Percentiles rank a stretch among this genome's conserved stretches.
phyloP scores from a whole-genome alignment of 2,329 filamentous ascomycete species.

The Mariannaea elegans region DNA sequence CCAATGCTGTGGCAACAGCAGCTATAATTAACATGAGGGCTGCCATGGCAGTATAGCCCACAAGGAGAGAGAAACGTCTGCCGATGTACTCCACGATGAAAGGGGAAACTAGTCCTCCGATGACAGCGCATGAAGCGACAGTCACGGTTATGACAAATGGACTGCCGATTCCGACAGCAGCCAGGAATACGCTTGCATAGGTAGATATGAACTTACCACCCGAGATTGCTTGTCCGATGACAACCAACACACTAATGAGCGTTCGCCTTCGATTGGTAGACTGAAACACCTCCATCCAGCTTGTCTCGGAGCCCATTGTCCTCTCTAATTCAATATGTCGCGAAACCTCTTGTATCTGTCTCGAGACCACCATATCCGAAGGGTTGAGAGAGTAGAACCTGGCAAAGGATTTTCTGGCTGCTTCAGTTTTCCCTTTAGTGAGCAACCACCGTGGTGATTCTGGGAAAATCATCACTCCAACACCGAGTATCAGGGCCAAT shows the following conservation, averaged over 20 bases:
- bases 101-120: too few species aligned
- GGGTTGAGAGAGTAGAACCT: neutral
- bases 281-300: too few species aligned
- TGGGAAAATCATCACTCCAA: neutral
- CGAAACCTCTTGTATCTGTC: neutral
- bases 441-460: slow-evolving; percentile 13
- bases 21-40: slow-evolving; percentile 10
- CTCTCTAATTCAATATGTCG: neutral
- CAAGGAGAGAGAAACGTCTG: neutral
- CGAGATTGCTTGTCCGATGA: too few species aligned
- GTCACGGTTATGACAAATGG: too few species aligned
- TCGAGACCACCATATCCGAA: neutral
- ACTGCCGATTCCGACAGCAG: too few species aligned
- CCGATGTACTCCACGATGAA: slow-evolving; percentile 10
- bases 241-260: too few species aligned
- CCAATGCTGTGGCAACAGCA: neutral
- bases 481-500: neutral
- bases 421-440: neutral
- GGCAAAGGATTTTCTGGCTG: neutral
- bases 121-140: too few species aligned
- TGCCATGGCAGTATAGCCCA: slow-evolving; percentile 3
- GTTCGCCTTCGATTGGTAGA: too few species aligned
- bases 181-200: too few species aligned
- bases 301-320: neutral
- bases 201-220: too few species aligned